Base-by-base conservation (phyloP, 208 protist species). In the Lotmaria passim region DNA sequence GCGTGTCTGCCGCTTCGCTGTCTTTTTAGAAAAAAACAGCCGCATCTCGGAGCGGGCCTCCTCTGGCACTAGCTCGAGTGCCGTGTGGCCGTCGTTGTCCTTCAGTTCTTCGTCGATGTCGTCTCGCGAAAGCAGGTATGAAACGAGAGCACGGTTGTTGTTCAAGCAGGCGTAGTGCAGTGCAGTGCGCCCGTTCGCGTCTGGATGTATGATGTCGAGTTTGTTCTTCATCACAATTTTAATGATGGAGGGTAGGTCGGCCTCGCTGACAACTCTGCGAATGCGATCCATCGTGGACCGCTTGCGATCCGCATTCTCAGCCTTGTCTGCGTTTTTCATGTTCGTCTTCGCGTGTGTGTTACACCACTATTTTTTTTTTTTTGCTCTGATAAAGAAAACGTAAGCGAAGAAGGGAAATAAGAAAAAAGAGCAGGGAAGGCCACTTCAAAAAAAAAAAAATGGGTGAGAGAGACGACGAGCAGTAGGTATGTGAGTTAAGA, bases 111-210 rank as follows among this genome's bases (percentile, higher is more conserved):
- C 57, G 47, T 92, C 81, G 31, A 87, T 79, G 47, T 75, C 74
- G 19, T 67, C 53, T 50, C 76, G 83, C 0, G 61, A 76, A 4
- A 94, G 72, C 0, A 94, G 63, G 44, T 82, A 82, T 5, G 77
- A 79, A 31, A 82, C 73, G 50, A 94, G 64, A 0, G 59, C 23
- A 7, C 53, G 47, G 38, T 83, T 65, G 30, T 82, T 72, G 14
- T 84, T 62, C 39, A 77, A 43, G 56, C 82, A 86, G n/a, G 87
- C 90, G 51, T 89, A 76, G 66, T 95, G 90, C 51, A 96, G 81
- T 28, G 88, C 78, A 0, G 91, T 96, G 4, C 73, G 74, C 8
- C 85, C 87, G 17, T 80, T 15, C 3, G 77, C 57, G 68, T 96
- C 88, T 0, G 81, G 59, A 12, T 65, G 75, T 56, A 85, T 85